Evolutionary conservation across 176 grass and related monocot species (phyloP).

Genomic region (Aegilops umbellulata): DNA sequence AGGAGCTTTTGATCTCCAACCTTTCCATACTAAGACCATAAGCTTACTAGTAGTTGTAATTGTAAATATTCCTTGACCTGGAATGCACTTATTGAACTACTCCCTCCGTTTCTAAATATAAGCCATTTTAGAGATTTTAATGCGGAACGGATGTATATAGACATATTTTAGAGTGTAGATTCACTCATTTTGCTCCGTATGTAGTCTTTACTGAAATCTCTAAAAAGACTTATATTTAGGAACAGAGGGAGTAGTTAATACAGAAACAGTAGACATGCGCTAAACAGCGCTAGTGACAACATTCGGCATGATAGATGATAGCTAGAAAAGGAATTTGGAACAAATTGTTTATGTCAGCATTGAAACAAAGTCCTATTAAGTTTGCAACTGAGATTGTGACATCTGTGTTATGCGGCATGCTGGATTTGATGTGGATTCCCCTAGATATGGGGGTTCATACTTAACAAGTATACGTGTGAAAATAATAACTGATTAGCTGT

Average conservation of each 20-base stretch:
- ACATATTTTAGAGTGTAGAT: no score
- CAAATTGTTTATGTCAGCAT: background rate
- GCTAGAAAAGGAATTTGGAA: background rate
- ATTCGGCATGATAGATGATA: constrained; percentile 12
- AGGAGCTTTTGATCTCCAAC: background rate
- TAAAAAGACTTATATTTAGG: no score
- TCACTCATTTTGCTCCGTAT: no score
- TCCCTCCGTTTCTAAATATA: no score
- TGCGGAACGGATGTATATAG: no score
- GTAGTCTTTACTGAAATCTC: no score
- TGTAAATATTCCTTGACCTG: constrained; percentile 1
- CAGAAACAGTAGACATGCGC: background rate
- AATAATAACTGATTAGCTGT: background rate
- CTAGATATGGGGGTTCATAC: background rate
- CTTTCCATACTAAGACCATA: constrained; percentile 12
- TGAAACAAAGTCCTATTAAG: constrained; percentile 12
- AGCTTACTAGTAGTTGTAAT: background rate
- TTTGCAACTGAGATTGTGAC: background rate
- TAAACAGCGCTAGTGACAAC: background rate
- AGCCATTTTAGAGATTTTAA: no score
- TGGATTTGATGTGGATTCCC: background rate
- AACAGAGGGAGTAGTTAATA: background rate
- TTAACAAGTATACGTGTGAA: background rate
- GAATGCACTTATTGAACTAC: background rate
- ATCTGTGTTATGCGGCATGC: background rate